These are phyloP conservation scores for Medicago arabica DNA, from an alignment of 306 rosid genomes.

Conservation along the genomic window DNA sequence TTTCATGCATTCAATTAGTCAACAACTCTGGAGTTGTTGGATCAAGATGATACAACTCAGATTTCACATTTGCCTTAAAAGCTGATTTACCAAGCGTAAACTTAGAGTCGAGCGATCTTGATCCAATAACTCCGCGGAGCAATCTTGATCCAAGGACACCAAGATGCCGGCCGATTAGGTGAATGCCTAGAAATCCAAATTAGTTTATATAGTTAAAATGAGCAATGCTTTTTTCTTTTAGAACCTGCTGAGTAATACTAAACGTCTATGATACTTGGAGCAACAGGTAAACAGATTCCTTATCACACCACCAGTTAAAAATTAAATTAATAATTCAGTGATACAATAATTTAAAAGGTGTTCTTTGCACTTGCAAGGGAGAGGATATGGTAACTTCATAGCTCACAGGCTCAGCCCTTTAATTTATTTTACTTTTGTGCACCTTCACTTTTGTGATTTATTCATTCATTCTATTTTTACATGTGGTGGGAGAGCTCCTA, in stretches of 20 bases:
- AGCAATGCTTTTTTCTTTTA: conserved; percentile 1
- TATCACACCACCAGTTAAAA: not conserved
- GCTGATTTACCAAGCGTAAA: not conserved
- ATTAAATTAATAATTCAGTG: not conserved
- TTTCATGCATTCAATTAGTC: not conserved
- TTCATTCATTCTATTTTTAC: conserved; percentile 41
- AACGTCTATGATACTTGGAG: not conserved
- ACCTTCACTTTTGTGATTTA: conserved; percentile 33
- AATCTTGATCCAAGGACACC: not conserved
- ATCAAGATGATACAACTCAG: not conserved
- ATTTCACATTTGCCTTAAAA: not conserved
- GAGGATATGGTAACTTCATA: conserved; percentile 12
- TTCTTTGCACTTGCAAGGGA: conserved; percentile 1
- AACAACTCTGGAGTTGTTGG: not conserved
- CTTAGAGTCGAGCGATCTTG: not conserved
- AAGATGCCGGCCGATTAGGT: not conserved
- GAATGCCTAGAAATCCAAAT: not conserved
- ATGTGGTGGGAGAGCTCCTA: conserved; percentile 42
- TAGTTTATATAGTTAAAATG: not conserved
- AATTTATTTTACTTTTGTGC: conserved; percentile 48
- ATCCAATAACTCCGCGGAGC: not conserved
- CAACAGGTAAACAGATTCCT: not conserved
- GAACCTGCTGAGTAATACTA: not conserved
- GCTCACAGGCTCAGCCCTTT: conserved; percentile 17
- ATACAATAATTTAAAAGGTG: conserved; percentile 18